Percentiles rank a stretch among this genome's conserved stretches.
Evolutionary conservation across 1,284 basidiomycete genomes (phyloP).

Genomic region (Cryptococcus sp.): DNA sequence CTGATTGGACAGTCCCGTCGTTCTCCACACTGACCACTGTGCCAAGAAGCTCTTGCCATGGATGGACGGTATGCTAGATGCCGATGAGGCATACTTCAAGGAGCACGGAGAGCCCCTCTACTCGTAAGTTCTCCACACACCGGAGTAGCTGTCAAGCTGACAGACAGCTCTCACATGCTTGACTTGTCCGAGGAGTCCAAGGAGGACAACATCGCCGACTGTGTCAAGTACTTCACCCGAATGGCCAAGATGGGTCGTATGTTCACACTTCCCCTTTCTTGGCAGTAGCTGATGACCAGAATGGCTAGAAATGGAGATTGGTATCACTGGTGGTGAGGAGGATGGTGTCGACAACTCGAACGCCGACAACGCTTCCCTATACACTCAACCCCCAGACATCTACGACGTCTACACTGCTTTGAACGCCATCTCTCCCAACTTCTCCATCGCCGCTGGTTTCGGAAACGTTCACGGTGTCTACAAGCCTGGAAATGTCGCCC

Average conservation of each 20-base stretch:
- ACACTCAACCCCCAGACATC: constrained; percentile 97
- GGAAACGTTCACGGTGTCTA: constrained; percentile 96
- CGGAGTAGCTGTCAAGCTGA: not conserved
- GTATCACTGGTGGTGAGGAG: constrained; percentile 99
- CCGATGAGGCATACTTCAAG: constrained; percentile 92
- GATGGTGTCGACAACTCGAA: constrained; percentile 96
- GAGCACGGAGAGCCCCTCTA: constrained; percentile 86
- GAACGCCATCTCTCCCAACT: constrained; percentile 82
- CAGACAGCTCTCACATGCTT: constrained; percentile 88
- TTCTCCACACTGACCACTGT: constrained; percentile 99
- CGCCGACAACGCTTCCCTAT: constrained; percentile 89
- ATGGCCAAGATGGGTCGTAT: constrained; percentile 77
- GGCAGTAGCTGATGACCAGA: constrained; percentile 38
- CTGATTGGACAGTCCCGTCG: constrained; percentile 66
- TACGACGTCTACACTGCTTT: constrained; percentile 87
- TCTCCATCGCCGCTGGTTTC: constrained; percentile 88
- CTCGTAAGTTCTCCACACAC: constrained; percentile 53
- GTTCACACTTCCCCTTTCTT: constrained; percentile 11
- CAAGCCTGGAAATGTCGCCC: constrained; percentile 88
- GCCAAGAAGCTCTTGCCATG: constrained; percentile 97
- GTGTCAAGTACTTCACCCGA: constrained; percentile 91
- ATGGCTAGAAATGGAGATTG: constrained; percentile 99
- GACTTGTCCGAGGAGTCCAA: constrained; percentile 98
- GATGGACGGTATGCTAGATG: constrained; percentile 98
- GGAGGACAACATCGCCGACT: constrained; percentile 93